A percentile compares a stretch with the other conserved stretches of the same genome.
These are phyloP conservation scores for Populus deltoides DNA, from an alignment of 345 rosid species.

Conservation along the genomic window DNA sequence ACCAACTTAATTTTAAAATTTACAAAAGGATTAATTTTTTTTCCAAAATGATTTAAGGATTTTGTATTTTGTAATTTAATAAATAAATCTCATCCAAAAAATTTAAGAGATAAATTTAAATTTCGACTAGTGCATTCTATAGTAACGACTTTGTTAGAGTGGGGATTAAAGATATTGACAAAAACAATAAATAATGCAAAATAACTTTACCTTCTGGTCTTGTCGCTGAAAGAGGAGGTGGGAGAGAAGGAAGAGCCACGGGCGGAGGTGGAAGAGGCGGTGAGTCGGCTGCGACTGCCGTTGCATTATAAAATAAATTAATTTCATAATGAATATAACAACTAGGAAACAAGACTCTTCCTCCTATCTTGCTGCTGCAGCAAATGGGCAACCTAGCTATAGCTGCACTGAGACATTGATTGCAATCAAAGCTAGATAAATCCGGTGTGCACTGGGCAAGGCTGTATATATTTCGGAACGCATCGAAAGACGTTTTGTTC, in stretches of 20 bases:
- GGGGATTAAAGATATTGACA: background rate
- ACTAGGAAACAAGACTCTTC: constrained; percentile 33
- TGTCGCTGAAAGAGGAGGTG: constrained; percentile 15
- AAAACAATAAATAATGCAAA: no score
- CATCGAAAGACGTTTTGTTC: background rate
- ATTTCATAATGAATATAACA: constrained; percentile 43
- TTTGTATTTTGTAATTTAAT: no score
- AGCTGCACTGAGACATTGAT: constrained; percentile 29
- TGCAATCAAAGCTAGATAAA: constrained; percentile 28
- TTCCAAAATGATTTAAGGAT: no score
- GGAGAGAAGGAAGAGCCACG: constrained; percentile 6
- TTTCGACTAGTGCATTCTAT: background rate
- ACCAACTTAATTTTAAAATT: no score
- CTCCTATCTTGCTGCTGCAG: constrained; percentile 34
- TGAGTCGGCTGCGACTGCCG: background rate
- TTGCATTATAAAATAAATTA: constrained; percentile 23
- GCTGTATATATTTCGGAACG: constrained; percentile 25
- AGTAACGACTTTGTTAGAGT: background rate
- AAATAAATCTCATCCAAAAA: no score
- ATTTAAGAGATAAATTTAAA: no score
- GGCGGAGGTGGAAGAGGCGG: background rate
- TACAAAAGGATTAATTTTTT: no score
- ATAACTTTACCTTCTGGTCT: constrained; percentile 14
- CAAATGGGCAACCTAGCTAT: constrained; percentile 19
- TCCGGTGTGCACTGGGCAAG: constrained; percentile 59